These are phyloP conservation scores for Tagetes erecta DNA, from an alignment of 129 eudicot species.

Conservation along the genomic window DNA sequence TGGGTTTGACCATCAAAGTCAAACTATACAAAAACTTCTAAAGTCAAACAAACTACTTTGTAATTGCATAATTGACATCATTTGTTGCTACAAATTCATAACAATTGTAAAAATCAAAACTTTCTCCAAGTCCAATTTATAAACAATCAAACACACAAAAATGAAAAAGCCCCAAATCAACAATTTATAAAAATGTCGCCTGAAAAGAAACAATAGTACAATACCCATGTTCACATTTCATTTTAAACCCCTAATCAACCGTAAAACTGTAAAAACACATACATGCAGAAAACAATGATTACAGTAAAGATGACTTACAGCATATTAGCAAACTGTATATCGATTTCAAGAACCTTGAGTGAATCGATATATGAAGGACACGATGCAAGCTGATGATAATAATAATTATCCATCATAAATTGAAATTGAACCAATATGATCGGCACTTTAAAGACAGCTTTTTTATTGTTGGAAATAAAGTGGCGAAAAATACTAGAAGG, in stretches of 20 bases:
- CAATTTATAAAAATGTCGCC: slow-evolving; percentile 2
- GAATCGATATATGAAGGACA: slow-evolving; percentile 50
- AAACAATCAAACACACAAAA: slow-evolving; percentile 26
- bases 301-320: slow-evolving; percentile 38
- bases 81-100: not conserved
- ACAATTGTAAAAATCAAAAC: not conserved
- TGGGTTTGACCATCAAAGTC: slow-evolving; percentile 26
- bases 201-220: slow-evolving; percentile 3
- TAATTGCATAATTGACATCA: slow-evolving; percentile 9
- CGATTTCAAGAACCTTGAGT: slow-evolving; percentile 62
- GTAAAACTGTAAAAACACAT: slow-evolving; percentile 10
- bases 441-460: slow-evolving; percentile 10
- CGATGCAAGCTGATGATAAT: slow-evolving; percentile 46
- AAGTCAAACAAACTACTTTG: slow-evolving; percentile 10
- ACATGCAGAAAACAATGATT: slow-evolving; percentile 4
- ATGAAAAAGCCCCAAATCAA: slow-evolving; percentile 14
- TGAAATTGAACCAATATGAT: slow-evolving; percentile 26
- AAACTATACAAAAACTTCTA: slow-evolving; percentile 6
- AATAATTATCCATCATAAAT: slow-evolving; percentile 36
- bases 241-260: not conserved
- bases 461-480: slow-evolving; percentile 13
- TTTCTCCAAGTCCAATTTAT: not conserved
- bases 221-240: slow-evolving; percentile 20
- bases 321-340: slow-evolving; percentile 84
- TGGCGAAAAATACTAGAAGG: slow-evolving; percentile 16